phyloP scores from a whole-genome alignment of 352 stramenopile genomes.

The Phytophthora meadii region DNA sequence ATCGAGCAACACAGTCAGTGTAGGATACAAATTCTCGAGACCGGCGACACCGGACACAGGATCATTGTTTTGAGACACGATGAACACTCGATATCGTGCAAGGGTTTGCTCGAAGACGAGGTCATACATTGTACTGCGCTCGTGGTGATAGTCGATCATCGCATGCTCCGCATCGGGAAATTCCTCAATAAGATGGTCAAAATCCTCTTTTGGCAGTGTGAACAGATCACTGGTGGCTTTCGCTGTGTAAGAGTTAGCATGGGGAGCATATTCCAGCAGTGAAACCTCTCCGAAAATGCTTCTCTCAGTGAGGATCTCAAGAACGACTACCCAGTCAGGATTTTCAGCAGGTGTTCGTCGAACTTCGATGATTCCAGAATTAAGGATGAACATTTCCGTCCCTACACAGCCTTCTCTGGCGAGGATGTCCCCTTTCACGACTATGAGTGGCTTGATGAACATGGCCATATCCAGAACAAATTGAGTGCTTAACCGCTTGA shows the following conservation, averaged over 20 bases:
- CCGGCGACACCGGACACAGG: conserved; percentile 59
- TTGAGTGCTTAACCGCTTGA: conserved; percentile 72
- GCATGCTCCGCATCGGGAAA: conserved; percentile 76
- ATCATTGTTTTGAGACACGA: conserved; percentile 64
- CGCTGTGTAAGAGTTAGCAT: conserved; percentile 79
- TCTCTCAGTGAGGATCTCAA: conserved; percentile 76
- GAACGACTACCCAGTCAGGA: conserved; percentile 70
- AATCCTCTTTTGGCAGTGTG: conserved; percentile 82
- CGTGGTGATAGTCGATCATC: conserved; percentile 64
- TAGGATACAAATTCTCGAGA: conserved; percentile 76
- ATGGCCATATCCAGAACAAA: conserved; percentile 89
- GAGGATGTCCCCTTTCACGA: conserved; percentile 69
- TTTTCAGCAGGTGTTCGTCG: conserved; percentile 59
- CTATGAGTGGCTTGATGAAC: conserved; percentile 86
- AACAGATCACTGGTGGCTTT: conserved; percentile 81
- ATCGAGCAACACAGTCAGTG: conserved; percentile 69
- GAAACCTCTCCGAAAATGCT: conserved; percentile 76
- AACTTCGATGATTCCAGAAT: conserved; percentile 77
- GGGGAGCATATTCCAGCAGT: conserved; percentile 75
- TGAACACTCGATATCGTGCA: conserved; percentile 67
- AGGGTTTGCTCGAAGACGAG: conserved; percentile 76
- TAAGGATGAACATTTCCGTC: conserved; percentile 87
- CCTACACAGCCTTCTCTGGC: conserved; percentile 69
- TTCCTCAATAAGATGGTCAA: conserved; percentile 81
- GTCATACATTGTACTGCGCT: conserved; percentile 68